Base-by-base conservation (phyloP, 163 green algal genomes). In the Trebouxia gelatinosa region DNA sequence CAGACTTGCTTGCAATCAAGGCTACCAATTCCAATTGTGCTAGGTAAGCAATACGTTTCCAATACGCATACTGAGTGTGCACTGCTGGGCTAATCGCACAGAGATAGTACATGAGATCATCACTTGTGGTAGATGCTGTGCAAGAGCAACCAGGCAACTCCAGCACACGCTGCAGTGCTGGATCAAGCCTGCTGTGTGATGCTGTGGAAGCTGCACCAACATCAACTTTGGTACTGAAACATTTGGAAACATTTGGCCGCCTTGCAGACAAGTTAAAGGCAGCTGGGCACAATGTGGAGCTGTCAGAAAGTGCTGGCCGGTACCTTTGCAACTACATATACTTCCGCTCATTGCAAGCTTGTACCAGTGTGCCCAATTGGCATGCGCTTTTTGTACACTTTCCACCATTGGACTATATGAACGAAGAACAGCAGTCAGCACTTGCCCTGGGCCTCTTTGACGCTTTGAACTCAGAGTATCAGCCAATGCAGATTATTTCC, bases 271-370 rank as follows among this genome's bases (percentile, higher is more conserved):
- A 61, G 68, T n/a, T 76, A 76, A 28, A 59, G 23, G 29, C 9
- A 4, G 31, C 43, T 19, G 68, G 68, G 28, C 68, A 76, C 40
- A 39, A 61, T 32, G 68, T 76, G 9, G 11, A 38, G 9, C 39
- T 62, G 6, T 76, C 68, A 46, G 17, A 61, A 16, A 61, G 43
- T 26, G 68, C 68, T 29, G 68, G 68, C 1, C 31, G 68, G 29
- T 76, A 76, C 29, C 28, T 76, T 2, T 76, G 68, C 68, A 76
- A 76, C 68, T 76, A 76, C 68, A 59, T 76, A 28, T 76, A 76
- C n/a, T 76, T 76, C 68, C 59, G 21, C 6, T 76, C 68, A 11
- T 28, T 76, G 40, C 68, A 61, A 40, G 39, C 38, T 23, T 76
- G 40, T 29, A 62, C 38, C 40, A 59, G 11, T 43, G 40, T 62